Evolutionary conservation across 1,284 basidiomycete genomes (phyloP), one percentile per base, ranked within the genome.

Genomic region (Polyporus tsugae): DNA sequence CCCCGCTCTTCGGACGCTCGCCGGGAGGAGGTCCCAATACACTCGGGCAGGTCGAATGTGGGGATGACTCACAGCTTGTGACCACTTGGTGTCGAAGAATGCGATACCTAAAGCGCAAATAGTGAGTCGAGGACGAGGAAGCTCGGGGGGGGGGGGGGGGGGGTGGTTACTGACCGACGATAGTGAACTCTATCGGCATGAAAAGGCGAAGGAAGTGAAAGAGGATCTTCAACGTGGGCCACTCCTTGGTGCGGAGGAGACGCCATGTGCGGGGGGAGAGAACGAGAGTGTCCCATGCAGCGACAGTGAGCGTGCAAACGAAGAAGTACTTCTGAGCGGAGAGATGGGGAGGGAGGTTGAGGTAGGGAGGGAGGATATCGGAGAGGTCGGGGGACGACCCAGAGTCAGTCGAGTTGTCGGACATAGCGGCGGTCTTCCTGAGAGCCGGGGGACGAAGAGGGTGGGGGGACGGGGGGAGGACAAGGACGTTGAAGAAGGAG

Each of bases 301-400:
- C 91, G 65, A 95, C 91, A 61, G 93, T 95, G 68, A 95, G 86
- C 0, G 93, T 93, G 82, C 93, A 95, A 68, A 94, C 93, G 64
- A 92, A 88, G 79, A 94, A 94, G 75, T 94, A 95, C 79, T 94
- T 94, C 84, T 94, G 93, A 0, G 92, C 93, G 46, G 87, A 89
- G 38, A 94, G 84, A 77, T 93, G 93, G 1, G 93, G 85, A 0
- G 92, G 85, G 5, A 94, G 86, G 73, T 89, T 82, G 75, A 93
- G 87, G 41, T 89, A 91, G 42, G 80, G 74, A 5, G 89, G 88
- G 29, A 90, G 80, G 17, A 75, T 33, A 49, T 76, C 68, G 41
- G 77, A 71, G 73, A 79, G 76, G 75, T 76, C 73, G 55, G 72
- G 53, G 59, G 69, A 49, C 57, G 69, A 49, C 57, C 19, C 60